These are phyloP conservation scores for Fragosphaeria purpurea DNA, from an alignment of 2,329 filamentous ascomycete species.

Conservation along the genomic window DNA sequence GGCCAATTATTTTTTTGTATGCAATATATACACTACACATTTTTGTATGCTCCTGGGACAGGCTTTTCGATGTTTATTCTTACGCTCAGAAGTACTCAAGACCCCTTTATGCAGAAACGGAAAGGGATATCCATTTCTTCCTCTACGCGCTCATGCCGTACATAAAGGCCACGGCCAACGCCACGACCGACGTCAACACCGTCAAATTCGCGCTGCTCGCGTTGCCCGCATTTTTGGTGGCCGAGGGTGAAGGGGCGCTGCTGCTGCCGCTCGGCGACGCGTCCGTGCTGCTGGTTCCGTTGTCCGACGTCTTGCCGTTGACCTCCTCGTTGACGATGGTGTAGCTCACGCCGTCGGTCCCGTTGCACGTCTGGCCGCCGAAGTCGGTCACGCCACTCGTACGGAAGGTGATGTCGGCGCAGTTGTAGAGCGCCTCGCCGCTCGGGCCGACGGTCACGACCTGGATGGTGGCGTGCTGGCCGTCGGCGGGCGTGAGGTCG, in stretches of 20 bases:
- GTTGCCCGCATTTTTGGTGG: conserved; percentile 5
- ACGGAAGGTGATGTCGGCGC: conserved; percentile 63
- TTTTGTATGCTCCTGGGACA: too few relatives aligned
- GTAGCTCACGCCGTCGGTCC: conserved; percentile 42
- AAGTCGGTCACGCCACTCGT: conserved; percentile 33
- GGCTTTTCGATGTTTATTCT: too few relatives aligned
- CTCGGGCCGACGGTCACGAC: conserved; percentile 53
- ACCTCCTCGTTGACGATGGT: conserved; percentile 21
- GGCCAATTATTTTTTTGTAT: too few relatives aligned
- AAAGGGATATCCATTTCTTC: neutral
- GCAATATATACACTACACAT: too few relatives aligned
- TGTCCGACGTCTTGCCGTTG: conserved; percentile 9
- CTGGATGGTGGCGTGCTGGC: conserved; percentile 56
- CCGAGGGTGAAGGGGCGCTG: neutral
- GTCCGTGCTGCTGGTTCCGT: conserved; percentile 2
- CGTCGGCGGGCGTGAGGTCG: conserved; percentile 43
- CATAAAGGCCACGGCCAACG: conserved; percentile 28
- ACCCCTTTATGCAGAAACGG: too few relatives aligned
- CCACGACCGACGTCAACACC: conserved; percentile 26
- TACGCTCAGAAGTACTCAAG: too few relatives aligned
- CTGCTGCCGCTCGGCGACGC: too few relatives aligned
- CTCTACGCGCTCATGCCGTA: conserved; percentile 26
- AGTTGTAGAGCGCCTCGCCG: conserved; percentile 59
- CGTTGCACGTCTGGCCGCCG: conserved; percentile 42
- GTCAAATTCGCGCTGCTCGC: conserved; percentile 14